These are phyloP conservation scores for Fusarium praegraminearum DNA, from an alignment of 2,329 filamentous ascomycete species.

Conservation along the genomic window DNA sequence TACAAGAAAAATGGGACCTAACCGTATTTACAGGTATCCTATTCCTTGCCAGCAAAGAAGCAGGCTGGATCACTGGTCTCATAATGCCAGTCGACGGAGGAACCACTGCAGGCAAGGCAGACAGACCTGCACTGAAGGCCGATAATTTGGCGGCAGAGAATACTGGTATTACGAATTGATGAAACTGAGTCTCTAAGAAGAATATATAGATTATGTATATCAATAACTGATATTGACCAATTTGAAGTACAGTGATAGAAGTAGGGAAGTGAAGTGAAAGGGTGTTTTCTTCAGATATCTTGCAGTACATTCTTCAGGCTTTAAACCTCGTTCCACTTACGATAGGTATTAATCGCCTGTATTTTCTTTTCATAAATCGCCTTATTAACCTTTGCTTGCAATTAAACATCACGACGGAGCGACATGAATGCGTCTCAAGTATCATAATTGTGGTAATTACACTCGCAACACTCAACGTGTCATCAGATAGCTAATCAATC, in stretches of 20 bases:
- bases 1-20: neutral
- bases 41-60: neutral
- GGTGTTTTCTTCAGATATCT: fast-evolving
- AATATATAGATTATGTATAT: neutral
- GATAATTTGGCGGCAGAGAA: conserved; percentile 6
- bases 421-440: no score
- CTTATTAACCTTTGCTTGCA: no score
- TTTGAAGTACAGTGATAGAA: neutral
- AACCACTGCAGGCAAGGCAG: conserved; percentile 12
- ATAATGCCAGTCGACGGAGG: conserved; percentile 16
- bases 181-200: no score
- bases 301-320: no score
- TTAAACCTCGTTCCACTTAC: no score
- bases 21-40: neutral
- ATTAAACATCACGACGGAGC: no score
- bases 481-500: neutral
- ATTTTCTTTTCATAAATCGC: no score
- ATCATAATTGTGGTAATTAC: neutral
- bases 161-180: conserved; percentile 1
- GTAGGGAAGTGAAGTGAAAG: no score
- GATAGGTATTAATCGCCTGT: no score
- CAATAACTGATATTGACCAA: neutral
- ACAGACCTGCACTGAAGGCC: conserved; percentile 10
- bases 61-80: conserved; percentile 11
- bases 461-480: neutral